Percentiles rank a stretch among this genome's conserved stretches.
Conservation (phyloP, 148 eudicot genomes). For the Rhododendron vialii region DNA sequence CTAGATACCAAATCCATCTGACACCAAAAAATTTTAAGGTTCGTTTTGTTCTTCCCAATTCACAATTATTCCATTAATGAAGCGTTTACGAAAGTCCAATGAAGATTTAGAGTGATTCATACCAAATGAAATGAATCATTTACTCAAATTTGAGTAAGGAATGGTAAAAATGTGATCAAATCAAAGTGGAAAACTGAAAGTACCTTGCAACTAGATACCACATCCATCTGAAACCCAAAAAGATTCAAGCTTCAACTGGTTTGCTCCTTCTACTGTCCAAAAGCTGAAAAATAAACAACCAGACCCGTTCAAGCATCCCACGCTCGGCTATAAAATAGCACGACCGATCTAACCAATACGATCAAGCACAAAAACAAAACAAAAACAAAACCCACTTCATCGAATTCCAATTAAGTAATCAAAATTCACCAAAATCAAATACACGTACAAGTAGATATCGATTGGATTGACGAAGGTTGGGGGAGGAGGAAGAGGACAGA, state of each 20-base stretch:
- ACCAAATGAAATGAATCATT: neutral
- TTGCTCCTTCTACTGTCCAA: neutral
- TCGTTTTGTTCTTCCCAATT: neutral
- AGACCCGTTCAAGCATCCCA: neutral
- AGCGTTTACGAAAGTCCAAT: neutral
- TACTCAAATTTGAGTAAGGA: neutral
- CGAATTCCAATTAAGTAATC: neutral
- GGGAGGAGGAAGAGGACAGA: neutral
- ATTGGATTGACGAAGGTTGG: neutral
- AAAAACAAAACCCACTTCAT: neutral
- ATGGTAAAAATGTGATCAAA: neutral
- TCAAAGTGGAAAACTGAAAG: neutral
- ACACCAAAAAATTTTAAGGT: neutral
- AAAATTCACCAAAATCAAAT: neutral
- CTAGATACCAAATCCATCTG: conserved; percentile 71
- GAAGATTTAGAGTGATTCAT: neutral
- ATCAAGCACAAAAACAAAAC: neutral
- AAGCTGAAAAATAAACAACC: neutral
- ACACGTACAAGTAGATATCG: neutral
- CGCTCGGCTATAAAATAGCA: neutral
- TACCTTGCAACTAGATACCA: conserved; percentile 79
- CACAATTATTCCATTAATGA: neutral
- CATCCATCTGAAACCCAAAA: conserved; percentile 43
- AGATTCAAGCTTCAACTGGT: neutral
- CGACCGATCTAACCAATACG: conserved; percentile 16